Evolutionary conservation across 2,329 filamentous ascomycete species (phyloP).

Genomic region (Remersonia thermophila): DNA sequence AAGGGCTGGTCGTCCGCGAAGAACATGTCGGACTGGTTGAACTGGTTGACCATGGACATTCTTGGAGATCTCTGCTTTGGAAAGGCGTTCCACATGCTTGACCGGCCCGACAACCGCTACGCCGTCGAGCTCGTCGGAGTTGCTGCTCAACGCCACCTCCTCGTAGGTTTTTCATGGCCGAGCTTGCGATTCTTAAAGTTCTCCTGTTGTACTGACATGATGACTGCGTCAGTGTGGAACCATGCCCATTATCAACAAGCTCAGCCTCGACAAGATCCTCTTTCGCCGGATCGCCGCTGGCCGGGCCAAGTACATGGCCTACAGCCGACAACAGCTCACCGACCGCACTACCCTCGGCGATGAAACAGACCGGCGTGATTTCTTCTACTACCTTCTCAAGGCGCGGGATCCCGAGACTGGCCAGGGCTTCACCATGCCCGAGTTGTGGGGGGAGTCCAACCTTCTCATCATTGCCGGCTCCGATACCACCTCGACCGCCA

Average conservation of each 20-base stretch:
- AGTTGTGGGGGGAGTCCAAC: constrained; percentile 61
- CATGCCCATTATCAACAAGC: constrained; percentile 55
- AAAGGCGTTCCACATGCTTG: constrained; percentile 51
- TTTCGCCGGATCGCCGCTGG: constrained; percentile 55
- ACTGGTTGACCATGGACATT: constrained; percentile 51
- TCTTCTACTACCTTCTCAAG: constrained; percentile 64
- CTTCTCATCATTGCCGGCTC: constrained; percentile 59
- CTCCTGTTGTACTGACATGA: too few relatives aligned
- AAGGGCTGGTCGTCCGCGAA: constrained; percentile 46
- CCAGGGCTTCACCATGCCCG: constrained; percentile 49
- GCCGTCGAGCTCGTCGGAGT: constrained; percentile 55
- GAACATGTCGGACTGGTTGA: constrained; percentile 53
- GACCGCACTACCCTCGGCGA: constrained; percentile 55
- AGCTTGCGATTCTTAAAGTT: too few relatives aligned
- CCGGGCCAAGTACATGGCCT: constrained; percentile 57
- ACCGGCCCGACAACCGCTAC: constrained; percentile 48
- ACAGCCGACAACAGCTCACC: constrained; percentile 53
- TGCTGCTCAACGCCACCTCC: constrained; percentile 55
- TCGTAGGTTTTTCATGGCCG: constrained; percentile 41
- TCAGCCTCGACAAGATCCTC: constrained; percentile 54
- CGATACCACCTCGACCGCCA: constrained; percentile 59
- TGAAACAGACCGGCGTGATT: constrained; percentile 56
- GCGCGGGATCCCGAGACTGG: constrained; percentile 61
- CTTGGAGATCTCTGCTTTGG: constrained; percentile 49
- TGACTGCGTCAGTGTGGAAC: constrained; percentile 46